These are phyloP conservation scores for Micromonas pusilla DNA, from an alignment of 139 green algal genomes.

Conservation along the genomic window DNA sequence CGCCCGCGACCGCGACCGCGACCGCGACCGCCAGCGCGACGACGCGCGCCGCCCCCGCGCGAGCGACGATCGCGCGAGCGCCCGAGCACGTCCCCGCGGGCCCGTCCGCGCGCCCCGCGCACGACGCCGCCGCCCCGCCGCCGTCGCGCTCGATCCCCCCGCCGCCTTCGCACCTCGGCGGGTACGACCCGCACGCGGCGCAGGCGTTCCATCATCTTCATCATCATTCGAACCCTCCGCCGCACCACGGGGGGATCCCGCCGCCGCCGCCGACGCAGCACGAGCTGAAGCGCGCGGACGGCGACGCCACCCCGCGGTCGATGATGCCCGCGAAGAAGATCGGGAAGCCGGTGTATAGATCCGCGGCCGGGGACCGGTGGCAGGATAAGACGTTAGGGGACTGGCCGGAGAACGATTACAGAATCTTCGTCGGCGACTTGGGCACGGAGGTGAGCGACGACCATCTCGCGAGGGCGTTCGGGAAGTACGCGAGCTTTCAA, in stretches of 20 bases:
- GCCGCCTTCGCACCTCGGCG: no score
- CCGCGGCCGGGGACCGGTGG: conserved; percentile 61
- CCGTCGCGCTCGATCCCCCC: no score
- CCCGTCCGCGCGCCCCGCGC: no score
- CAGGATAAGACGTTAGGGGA: conserved; percentile 68
- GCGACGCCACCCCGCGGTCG: neutral
- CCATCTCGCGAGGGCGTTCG: conserved; percentile 71
- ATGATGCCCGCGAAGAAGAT: neutral
- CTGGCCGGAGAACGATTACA: conserved; percentile 70
- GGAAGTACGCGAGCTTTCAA: conserved; percentile 74
- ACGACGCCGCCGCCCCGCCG: no score
- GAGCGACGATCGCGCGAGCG: neutral
- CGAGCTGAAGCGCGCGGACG: neutral
- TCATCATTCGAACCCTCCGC: no score
- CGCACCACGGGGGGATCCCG: no score
- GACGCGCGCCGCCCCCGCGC: no score
- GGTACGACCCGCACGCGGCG: no score
- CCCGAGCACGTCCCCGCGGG: neutral
- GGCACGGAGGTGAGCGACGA: conserved; percentile 89
- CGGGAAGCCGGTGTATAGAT: conserved; percentile 14
- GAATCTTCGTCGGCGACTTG: conserved; percentile 96
- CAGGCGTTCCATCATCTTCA: no score
- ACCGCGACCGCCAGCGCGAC: no score
- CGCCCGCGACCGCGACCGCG: neutral
- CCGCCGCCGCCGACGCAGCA: neutral